These are phyloP conservation scores for Kwoniella sp. DNA, from an alignment of 768 basidiomycete species.

Conservation along the genomic window DNA sequence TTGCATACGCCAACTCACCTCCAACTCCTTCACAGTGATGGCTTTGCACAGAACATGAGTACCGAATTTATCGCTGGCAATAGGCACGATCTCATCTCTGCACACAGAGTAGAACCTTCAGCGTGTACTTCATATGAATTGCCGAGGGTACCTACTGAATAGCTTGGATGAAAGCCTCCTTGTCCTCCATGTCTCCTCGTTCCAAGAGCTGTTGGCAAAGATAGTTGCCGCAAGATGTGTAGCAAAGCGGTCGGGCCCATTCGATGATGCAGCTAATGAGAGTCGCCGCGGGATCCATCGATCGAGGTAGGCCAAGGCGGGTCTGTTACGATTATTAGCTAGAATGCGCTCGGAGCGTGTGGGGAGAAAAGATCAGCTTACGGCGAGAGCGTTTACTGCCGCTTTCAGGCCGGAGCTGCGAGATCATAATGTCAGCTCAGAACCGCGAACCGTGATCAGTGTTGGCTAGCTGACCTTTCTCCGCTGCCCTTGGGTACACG, in stretches of 20 bases:
- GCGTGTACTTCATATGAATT: no score
- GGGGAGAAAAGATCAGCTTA: conserved; percentile 9
- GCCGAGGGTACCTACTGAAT: conserved; percentile 35
- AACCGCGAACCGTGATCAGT: neutral
- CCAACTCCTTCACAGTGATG: conserved; percentile 42
- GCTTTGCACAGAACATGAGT: conserved; percentile 54
- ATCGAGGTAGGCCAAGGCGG: conserved; percentile 26
- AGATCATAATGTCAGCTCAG: neutral
- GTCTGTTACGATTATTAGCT: conserved; percentile 9
- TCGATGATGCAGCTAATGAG: conserved; percentile 41
- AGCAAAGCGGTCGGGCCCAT: conserved; percentile 38
- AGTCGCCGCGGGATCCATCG: conserved; percentile 5
- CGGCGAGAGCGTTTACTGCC: conserved; percentile 43
- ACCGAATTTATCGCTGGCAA: conserved; percentile 52
- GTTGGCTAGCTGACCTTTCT: conserved; percentile 29
- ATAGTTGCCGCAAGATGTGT: conserved; percentile 50
- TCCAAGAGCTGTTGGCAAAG: conserved; percentile 54
- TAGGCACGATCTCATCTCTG: conserved; percentile 46
- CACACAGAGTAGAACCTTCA: no score
- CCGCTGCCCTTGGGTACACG: conserved; percentile 28
- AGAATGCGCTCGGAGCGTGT: neutral
- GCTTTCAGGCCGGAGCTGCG: conserved; percentile 38
- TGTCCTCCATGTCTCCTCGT: conserved; percentile 33
- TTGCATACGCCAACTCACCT: conserved; percentile 43
- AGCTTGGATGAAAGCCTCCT: conserved; percentile 42